Conservation (phyloP, 495 filamentous ascomycete species). For the Penicillium soppii region DNA sequence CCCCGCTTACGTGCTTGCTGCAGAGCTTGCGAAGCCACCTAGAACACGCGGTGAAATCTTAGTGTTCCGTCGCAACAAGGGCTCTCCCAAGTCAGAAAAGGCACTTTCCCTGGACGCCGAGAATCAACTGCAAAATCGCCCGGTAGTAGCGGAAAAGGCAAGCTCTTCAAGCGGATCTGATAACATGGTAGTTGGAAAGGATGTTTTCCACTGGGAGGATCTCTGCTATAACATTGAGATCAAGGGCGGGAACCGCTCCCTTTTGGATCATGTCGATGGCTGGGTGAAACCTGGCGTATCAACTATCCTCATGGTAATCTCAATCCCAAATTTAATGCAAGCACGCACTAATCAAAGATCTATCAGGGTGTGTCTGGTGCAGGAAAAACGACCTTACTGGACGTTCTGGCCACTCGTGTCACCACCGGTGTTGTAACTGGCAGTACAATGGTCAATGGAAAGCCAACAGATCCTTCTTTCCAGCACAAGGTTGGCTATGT, state of each 20-base stretch:
- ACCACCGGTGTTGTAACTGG: too few species aligned
- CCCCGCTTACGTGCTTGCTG: conserved; percentile 58
- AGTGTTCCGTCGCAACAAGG: conserved; percentile 60
- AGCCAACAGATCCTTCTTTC: too few species aligned
- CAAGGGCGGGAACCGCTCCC: not conserved
- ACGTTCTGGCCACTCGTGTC: too few species aligned
- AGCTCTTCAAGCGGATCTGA: not conserved
- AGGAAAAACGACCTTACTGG: too few species aligned
- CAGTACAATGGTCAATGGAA: too few species aligned
- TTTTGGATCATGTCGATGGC: not conserved
- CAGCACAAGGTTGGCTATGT: too few species aligned
- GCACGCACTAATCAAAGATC: not conserved
- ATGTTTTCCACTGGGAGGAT: not conserved
- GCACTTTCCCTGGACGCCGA: not conserved
- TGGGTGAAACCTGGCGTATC: not conserved
- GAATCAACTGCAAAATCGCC: not conserved
- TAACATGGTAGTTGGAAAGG: not conserved
- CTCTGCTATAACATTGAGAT: not conserved
- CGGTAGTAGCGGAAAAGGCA: not conserved
- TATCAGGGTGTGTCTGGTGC: not conserved
- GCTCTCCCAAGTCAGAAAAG: not conserved
- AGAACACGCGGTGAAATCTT: conserved; percentile 80
- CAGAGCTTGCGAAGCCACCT: conserved; percentile 69
- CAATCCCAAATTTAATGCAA: not conserved
- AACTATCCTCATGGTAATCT: not conserved